Evolutionary conservation across 371 early-diverging fungal species (phyloP).

Genomic region (Mucor mucedo): DNA sequence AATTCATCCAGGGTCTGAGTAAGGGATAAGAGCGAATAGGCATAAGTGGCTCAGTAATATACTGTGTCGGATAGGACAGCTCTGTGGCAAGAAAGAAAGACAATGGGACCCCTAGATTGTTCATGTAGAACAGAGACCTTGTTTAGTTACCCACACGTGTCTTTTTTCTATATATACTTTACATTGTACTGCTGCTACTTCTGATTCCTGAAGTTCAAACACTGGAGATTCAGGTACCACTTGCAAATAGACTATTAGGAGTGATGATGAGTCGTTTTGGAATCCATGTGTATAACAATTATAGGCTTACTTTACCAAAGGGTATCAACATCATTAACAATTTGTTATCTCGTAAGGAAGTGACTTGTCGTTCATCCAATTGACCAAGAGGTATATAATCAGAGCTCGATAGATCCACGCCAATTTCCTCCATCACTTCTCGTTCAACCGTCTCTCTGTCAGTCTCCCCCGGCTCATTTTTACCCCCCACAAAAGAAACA

Average conservation of each 20-base stretch:
- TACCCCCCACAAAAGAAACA: slow-evolving; percentile 79
- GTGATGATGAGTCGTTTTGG: slow-evolving; percentile 1
- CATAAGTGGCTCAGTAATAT: slow-evolving; percentile 28
- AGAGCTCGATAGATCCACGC: slow-evolving; percentile 55
- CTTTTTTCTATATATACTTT: slow-evolving; percentile 15
- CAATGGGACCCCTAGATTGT: slow-evolving; percentile 50
- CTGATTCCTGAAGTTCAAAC: slow-evolving; percentile 55
- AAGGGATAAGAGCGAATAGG: not conserved
- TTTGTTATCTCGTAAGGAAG: slow-evolving; percentile 53
- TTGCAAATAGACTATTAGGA: slow-evolving; percentile 63
- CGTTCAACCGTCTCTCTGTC: slow-evolving; percentile 70
- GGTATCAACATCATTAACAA: slow-evolving; percentile 67
- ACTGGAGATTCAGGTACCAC: slow-evolving; percentile 58
- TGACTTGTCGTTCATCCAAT: slow-evolving; percentile 70
- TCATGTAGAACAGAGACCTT: not conserved
- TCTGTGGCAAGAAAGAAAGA: slow-evolving; percentile 51
- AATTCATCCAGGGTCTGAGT: not conserved
- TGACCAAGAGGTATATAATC: slow-evolving; percentile 62
- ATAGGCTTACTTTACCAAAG: slow-evolving; percentile 45
- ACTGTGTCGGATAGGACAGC: slow-evolving; percentile 32
- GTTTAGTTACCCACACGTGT: not conserved
- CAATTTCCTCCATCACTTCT: slow-evolving; percentile 74
- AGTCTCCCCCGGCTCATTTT: slow-evolving; percentile 64
- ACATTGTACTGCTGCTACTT: slow-evolving; percentile 72
- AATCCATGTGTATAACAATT: not conserved